Percentiles rank a stretch among this genome's conserved stretches.
These are phyloP conservation scores for Limonium bicolor DNA, from an alignment of 148 eudicot genomes.

Conservation along the genomic window DNA sequence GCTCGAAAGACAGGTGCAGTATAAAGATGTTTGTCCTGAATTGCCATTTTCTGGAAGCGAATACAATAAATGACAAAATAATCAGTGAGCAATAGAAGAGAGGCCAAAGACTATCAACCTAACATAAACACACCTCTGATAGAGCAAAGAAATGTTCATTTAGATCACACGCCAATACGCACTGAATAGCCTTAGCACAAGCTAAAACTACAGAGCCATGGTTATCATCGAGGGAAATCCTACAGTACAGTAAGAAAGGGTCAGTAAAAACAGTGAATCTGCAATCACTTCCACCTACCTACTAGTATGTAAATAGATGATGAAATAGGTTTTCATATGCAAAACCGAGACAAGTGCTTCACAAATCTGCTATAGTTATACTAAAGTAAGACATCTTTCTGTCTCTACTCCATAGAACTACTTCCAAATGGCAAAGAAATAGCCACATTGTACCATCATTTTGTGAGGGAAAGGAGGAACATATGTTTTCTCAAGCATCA, in stretches of 20 bases:
- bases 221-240: constrained; percentile 88
- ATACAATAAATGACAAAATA: background rate
- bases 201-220: constrained; percentile 74
- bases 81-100: background rate
- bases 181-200: constrained; percentile 66
- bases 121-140: constrained; percentile 39
- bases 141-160: constrained; percentile 46
- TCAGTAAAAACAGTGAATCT: no score
- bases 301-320: background rate
- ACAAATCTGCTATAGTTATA: no score
- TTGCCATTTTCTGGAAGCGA: constrained; percentile 38
- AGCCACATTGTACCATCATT: no score
- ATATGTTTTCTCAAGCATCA: no score
- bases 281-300: background rate
- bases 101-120: background rate
- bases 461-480: no score
- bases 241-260: constrained; percentile 6
- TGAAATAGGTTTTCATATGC: no score
- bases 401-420: no score
- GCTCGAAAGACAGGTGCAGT: constrained; percentile 90
- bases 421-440: no score
- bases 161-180: constrained; percentile 49
- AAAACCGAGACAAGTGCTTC: no score
- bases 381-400: no score
- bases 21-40: constrained; percentile 27